Evolutionary conservation across 2,329 filamentous ascomycete genomes (phyloP).

Genomic region (Hymenoscyphus scutula): DNA sequence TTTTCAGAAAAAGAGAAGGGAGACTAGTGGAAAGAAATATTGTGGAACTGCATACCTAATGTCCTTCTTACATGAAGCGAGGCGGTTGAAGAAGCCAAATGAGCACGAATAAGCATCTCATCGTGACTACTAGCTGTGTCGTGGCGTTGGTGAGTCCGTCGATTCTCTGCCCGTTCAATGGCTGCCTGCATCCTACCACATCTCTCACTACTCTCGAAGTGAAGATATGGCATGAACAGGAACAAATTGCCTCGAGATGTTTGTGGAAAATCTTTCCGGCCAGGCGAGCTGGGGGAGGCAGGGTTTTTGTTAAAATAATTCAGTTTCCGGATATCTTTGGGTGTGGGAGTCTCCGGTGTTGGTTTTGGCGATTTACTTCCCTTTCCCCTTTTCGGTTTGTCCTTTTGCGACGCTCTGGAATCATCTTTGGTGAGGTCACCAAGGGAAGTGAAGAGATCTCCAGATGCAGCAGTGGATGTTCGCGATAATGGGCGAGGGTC

Average conservation of each 20-base stretch:
- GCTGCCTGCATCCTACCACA: slow-evolving; percentile 31
- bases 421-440: slow-evolving; percentile 20
- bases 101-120: slow-evolving; percentile 32
- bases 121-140: slow-evolving; percentile 27
- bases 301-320: slow-evolving; percentile 15
- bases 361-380: slow-evolving; percentile 28
- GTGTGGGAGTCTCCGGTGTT: slow-evolving; percentile 22
- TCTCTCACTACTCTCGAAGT: slow-evolving; percentile 29
- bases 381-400: slow-evolving; percentile 26
- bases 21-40: not conserved
- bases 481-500: slow-evolving; percentile 20
- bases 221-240: slow-evolving; percentile 31
- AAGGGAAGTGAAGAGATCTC: slow-evolving; percentile 18
- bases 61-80: slow-evolving; percentile 46
- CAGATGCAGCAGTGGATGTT: slow-evolving; percentile 13
- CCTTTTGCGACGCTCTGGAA: slow-evolving; percentile 19
- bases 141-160: slow-evolving; percentile 8
- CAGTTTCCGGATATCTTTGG: slow-evolving; percentile 19
- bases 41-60: slow-evolving; percentile 29
- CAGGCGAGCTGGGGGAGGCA: slow-evolving; percentile 14
- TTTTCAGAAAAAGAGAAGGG: not conserved
- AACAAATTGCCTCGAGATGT: slow-evolving; percentile 25
- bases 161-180: slow-evolving; percentile 28
- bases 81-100: slow-evolving; percentile 30
- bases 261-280: slow-evolving; percentile 18